These are phyloP conservation scores for Senna tora DNA, from an alignment of 306 rosid genomes.

Conservation along the genomic window DNA sequence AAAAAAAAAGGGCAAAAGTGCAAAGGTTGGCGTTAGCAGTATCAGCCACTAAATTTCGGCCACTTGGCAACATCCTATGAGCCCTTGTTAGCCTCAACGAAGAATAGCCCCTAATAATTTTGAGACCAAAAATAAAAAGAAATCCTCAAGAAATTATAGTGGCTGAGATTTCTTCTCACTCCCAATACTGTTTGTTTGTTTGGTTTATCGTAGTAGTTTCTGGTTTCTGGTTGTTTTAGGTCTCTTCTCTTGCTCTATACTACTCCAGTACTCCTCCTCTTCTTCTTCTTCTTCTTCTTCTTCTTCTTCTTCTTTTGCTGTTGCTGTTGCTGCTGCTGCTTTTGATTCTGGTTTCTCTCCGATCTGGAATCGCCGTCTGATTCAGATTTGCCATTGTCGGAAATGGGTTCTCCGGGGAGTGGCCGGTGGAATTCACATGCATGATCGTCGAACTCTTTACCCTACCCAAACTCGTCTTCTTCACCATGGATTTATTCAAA, in stretches of 20 bases:
- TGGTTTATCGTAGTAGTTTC: slow-evolving; percentile 15
- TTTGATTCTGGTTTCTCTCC: slow-evolving; percentile 1
- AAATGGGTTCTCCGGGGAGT: slow-evolving; percentile 48
- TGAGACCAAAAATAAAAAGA: slow-evolving; percentile 35
- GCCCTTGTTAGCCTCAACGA: slow-evolving; percentile 54
- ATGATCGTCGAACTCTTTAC: slow-evolving; percentile 39
- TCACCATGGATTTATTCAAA: slow-evolving; percentile 48
- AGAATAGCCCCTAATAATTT: slow-evolving; percentile 9
- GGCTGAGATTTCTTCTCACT: slow-evolving; percentile 80
- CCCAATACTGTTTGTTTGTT: slow-evolving; percentile 16
- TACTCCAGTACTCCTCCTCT: slow-evolving; percentile 8
- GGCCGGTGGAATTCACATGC: slow-evolving; percentile 40
- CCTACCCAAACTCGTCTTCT: slow-evolving; percentile 10
- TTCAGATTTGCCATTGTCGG: slow-evolving; percentile 40
- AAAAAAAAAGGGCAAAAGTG: slow-evolving; percentile 54
- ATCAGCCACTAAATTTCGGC: slow-evolving; percentile 42
- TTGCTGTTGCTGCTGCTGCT: neutral
- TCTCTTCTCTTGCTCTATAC: neutral
- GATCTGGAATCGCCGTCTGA: slow-evolving; percentile 30
- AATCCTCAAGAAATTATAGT: slow-evolving; percentile 64
- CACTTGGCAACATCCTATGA: slow-evolving; percentile 53
- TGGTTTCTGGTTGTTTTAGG: slow-evolving; percentile 37
- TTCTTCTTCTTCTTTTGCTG: slow-evolving; percentile 11
- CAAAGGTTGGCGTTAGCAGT: slow-evolving; percentile 40
- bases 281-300: neutral